Evolutionary conservation across 768 basidiomycete genomes (phyloP).

Genomic region (Agrocybe pediades): DNA sequence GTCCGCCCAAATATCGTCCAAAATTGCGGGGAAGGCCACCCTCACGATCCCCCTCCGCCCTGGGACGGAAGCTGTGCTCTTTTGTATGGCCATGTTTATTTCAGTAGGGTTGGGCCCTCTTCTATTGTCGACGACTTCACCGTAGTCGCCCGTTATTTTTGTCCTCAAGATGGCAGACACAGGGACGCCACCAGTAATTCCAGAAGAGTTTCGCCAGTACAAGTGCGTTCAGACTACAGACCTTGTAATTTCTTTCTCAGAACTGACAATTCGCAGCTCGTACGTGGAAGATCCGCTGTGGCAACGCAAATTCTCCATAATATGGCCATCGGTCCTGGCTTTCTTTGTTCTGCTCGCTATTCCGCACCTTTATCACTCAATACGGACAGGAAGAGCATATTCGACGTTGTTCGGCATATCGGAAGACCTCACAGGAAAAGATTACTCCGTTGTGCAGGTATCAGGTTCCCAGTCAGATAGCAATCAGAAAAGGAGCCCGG

Average conservation of each 20-base stretch:
- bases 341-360: slow-evolving; percentile 48
- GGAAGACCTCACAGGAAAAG: slow-evolving; percentile 37
- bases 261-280: slow-evolving; percentile 44
- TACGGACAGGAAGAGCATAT: slow-evolving; percentile 40
- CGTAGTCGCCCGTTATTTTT: background rate
- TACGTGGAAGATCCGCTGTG: slow-evolving; percentile 78
- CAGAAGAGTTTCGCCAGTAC: background rate
- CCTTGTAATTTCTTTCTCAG: background rate
- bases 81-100: background rate
- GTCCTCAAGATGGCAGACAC: background rate
- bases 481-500: background rate
- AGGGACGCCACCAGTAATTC: background rate
- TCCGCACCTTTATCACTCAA: slow-evolving; percentile 39
- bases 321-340: slow-evolving; percentile 66
- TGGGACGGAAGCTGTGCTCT: background rate
- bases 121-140: too few relatives aligned
- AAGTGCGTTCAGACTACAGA: background rate
- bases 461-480: background rate
- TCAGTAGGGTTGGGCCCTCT: background rate
- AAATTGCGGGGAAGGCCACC: too few relatives aligned
- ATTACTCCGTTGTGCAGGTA: slow-evolving; percentile 10
- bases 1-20: too few relatives aligned
- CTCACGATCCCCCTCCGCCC: background rate
- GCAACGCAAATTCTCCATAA: slow-evolving; percentile 71
- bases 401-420: slow-evolving; percentile 53